Base-by-base conservation (phyloP, 371 early-diverging fungal genomes). In the Mortierella sp. region DNA sequence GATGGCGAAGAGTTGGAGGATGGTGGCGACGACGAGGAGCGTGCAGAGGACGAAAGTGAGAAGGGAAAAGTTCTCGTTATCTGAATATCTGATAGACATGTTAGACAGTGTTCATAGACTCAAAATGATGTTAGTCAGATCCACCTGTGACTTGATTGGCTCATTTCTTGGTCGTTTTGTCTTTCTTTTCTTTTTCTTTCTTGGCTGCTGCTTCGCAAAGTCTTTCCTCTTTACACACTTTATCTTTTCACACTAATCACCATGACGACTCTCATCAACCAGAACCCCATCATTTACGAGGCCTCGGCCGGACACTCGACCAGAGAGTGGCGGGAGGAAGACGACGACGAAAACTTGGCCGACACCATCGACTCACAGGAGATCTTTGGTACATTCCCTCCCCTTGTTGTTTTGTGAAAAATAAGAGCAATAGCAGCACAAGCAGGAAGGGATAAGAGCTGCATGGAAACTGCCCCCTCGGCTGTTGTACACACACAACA, bases 341-440 rank as follows among this genome's bases (percentile, higher is more conserved):
- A 95, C 77, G 90, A 91, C 56, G 93, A 96, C 88, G 96, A 97
- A 75, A 85, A 88, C 79, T 82, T 93, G 32, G 83, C 83, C 46
- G 97, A 97, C 89, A 90, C 91, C 35, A 93, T 98, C 78, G 98
- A 98, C 82, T 88, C 95, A 8, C 93, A 96, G 81, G 97, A 97
- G 87, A 93, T 98, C 29, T 98, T 96, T 90, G 96, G 94, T 92
- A 82, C 27, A 80, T 65, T 35, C 75, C 1, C 32, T 35, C 72
- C 1, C 32, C 32, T 71, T 16, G n/a, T 72, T 56, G 32, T 71
- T n/a, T 51, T 63, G 32, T 51, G 48, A 16, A 71, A 71, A 44
- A 70, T 27, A 24, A 35, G 35, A 68, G 35, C 35, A 12, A 38
- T 8, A 29, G 29, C 74, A 27, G 27, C 11, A 73, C 11, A 73